Evolutionary conservation across 1,284 basidiomycete genomes (phyloP).

Genomic region (Apiotrichum akiyoshidainum): DNA sequence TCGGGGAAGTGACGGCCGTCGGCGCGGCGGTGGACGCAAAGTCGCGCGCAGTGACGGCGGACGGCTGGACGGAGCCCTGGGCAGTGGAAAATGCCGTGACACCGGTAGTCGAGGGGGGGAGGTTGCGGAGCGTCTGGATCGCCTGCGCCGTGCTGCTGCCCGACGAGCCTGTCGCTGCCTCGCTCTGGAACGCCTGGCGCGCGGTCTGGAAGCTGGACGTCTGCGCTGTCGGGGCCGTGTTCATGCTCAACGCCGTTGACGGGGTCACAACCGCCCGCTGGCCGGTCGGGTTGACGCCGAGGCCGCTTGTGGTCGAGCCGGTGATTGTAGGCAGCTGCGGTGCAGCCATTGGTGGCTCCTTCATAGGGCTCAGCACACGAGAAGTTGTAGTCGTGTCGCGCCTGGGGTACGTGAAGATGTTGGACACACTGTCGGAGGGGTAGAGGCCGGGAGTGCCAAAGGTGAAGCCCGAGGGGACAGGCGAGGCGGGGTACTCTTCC

Average conservation of each 20-base stretch:
- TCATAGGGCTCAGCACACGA: not conserved
- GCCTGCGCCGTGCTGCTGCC: not conserved
- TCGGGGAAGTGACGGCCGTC: not conserved
- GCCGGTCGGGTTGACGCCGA: not conserved
- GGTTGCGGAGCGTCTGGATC: not conserved
- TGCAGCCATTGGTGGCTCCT: not conserved
- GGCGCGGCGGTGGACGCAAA: not conserved
- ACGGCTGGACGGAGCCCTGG: not conserved
- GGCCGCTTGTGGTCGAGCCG: not conserved
- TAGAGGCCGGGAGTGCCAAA: slow-evolving; percentile 3
- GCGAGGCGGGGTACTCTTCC: not conserved
- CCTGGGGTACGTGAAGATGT: slow-evolving; percentile 1
- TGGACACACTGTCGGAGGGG: slow-evolving; percentile 5
- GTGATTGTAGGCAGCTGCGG: slow-evolving; percentile 4
- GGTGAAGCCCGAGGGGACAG: not conserved
- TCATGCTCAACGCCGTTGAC: not conserved
- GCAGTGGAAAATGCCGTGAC: not conserved
- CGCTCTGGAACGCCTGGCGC: slow-evolving; percentile 4
- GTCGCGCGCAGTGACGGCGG: not conserved
- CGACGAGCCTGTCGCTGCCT: not conserved
- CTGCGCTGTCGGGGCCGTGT: not conserved
- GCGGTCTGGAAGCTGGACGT: slow-evolving; percentile 1
- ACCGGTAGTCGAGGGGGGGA: not conserved
- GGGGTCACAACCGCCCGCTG: not conserved
- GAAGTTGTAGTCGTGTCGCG: not conserved